These are phyloP conservation scores for Fusarium camptoceras DNA, from an alignment of 2,329 filamentous ascomycete genomes.

Conservation along the genomic window DNA sequence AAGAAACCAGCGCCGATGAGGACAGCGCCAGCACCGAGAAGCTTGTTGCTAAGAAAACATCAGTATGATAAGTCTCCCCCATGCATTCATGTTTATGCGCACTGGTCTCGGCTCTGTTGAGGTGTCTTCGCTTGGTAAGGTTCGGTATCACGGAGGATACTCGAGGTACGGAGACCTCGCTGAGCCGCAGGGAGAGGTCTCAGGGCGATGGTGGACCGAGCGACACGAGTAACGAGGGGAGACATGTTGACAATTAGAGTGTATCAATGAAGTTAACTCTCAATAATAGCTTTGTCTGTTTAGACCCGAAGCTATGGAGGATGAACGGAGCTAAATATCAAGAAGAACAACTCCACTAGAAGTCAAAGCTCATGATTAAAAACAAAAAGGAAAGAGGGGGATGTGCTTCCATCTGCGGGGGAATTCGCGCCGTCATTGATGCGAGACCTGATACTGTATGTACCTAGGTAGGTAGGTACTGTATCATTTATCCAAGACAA, in stretches of 20 bases:
- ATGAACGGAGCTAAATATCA: slow-evolving; percentile 24
- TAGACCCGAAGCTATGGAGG: slow-evolving; percentile 13
- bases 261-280: not conserved
- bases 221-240: slow-evolving; percentile 15
- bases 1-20: slow-evolving; percentile 25
- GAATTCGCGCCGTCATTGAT: slow-evolving; percentile 38
- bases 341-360: slow-evolving; percentile 20
- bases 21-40: slow-evolving; percentile 30
- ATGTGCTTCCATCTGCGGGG: slow-evolving; percentile 16
- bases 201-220: slow-evolving; percentile 19
- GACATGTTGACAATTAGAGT: slow-evolving; percentile 15
- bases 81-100: not conserved
- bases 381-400: slow-evolving; percentile 2
- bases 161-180: slow-evolving; percentile 36
- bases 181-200: slow-evolving; percentile 34
- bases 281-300: not conserved
- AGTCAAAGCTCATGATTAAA: slow-evolving; percentile 25
- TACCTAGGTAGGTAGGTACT: too few relatives aligned
- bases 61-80: not conserved
- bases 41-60: slow-evolving; percentile 29
- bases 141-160: slow-evolving; percentile 27
- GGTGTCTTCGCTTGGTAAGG: slow-evolving; percentile 35
- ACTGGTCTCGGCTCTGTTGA: slow-evolving; percentile 27
- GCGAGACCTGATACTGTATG: slow-evolving; percentile 6
- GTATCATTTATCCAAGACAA: slow-evolving; percentile 13